Evolutionary conservation across 768 basidiomycete genomes (phyloP).

Genomic region (Termitomyces sp.): DNA sequence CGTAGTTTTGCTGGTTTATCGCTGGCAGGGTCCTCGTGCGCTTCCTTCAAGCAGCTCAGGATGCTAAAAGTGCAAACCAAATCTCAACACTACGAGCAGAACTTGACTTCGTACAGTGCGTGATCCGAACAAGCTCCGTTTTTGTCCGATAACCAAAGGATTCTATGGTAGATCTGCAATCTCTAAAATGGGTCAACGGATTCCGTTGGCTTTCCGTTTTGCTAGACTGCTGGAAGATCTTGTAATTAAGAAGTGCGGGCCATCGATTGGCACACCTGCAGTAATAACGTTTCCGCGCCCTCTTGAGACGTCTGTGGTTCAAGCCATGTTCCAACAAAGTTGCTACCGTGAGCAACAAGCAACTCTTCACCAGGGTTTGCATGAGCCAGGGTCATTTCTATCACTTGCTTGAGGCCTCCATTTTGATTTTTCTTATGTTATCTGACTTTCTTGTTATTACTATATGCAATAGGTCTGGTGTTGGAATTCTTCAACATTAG

Average conservation of each 20-base stretch:
- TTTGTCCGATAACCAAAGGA: background rate
- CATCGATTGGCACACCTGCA: constrained; percentile 21
- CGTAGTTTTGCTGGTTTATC: constrained; percentile 66
- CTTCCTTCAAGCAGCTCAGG: constrained; percentile 61
- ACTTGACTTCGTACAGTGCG: constrained; percentile 66
- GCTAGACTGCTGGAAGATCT: constrained; percentile 54
- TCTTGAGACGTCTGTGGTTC: constrained; percentile 25
- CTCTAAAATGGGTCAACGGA: constrained; percentile 57
- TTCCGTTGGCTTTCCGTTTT: constrained; percentile 63
- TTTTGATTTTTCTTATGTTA: background rate
- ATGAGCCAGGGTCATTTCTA: constrained; percentile 33
- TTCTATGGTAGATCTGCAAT: constrained; percentile 46
- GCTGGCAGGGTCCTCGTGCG: constrained; percentile 64
- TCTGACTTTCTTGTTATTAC: background rate
- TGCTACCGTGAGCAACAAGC: constrained; percentile 22
- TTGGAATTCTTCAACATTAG: too few relatives aligned
- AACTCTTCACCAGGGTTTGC: constrained; percentile 28
- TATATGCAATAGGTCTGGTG: background rate
- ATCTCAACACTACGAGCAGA: constrained; percentile 57
- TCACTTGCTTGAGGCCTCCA: constrained; percentile 19
- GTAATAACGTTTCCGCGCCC: constrained; percentile 33
- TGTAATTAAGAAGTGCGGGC: constrained; percentile 35
- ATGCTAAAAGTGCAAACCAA: constrained; percentile 54
- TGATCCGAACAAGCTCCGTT: constrained; percentile 6
- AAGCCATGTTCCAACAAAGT: constrained; percentile 29